These are phyloP conservation scores for Gaeumannomyces sp. DNA, from an alignment of 2,329 filamentous ascomycete species.

Conservation along the genomic window DNA sequence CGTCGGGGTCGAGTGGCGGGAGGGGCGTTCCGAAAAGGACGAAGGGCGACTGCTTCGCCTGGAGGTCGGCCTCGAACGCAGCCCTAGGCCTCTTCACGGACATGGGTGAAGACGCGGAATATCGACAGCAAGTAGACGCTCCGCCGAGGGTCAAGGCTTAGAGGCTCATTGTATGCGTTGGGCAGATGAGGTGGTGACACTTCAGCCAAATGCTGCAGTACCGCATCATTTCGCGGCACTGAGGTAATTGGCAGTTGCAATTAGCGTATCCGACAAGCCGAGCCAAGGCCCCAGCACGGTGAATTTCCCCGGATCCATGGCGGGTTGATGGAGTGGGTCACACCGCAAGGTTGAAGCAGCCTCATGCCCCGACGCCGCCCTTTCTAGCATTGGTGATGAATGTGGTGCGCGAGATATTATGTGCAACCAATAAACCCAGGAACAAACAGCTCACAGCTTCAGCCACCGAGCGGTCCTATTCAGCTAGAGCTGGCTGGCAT, in stretches of 20 bases:
- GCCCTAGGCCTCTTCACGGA: conserved; percentile 73
- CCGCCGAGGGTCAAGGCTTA: not conserved
- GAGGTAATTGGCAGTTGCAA: not conserved
- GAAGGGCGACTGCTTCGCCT: conserved; percentile 63
- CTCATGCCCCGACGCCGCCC: too few species aligned
- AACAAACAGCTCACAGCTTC: too few species aligned
- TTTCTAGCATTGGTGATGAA: too few species aligned
- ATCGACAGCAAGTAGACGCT: not conserved
- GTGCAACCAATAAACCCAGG: too few species aligned
- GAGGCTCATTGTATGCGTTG: not conserved
- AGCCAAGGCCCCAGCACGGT: not conserved
- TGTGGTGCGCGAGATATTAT: too few species aligned
- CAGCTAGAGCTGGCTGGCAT: too few species aligned
- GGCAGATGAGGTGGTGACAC: not conserved
- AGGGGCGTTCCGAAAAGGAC: conserved; percentile 80
- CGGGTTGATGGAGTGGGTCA: not conserved
- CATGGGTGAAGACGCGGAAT: conserved; percentile 42
- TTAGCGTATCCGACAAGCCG: not conserved
- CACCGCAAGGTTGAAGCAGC: not conserved
- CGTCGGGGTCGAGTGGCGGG: conserved; percentile 66
- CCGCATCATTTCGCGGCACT: not conserved
- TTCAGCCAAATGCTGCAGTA: not conserved
- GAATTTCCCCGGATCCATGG: not conserved
- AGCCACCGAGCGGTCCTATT: too few species aligned
- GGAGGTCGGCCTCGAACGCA: conserved; percentile 69